Conservation (phyloP, 768 basidiomycete genomes). For the Hemileccinum impolitum region DNA sequence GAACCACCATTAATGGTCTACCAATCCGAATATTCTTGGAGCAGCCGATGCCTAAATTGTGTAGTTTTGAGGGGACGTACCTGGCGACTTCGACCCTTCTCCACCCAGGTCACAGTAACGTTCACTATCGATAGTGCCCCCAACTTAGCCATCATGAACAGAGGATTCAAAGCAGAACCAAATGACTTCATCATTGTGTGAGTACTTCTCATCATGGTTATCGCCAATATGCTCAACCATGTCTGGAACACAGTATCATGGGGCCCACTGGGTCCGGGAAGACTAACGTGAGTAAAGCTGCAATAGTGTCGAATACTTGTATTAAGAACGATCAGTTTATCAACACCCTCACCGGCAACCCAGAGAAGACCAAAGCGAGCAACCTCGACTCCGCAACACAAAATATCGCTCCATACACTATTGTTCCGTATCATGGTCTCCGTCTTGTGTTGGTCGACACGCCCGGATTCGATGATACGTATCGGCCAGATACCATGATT, state of each 20-base stretch:
- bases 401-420: constrained; percentile 1
- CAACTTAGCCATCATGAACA: neutral
- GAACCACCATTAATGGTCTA: no score
- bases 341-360: constrained; percentile 7
- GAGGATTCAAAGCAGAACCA: constrained; percentile 6
- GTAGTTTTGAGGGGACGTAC: no score
- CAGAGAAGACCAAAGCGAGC: neutral
- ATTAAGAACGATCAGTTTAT: constrained; percentile 7
- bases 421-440: neutral
- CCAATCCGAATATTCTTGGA: no score
- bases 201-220: neutral
- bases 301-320: neutral
- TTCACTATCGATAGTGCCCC: neutral
- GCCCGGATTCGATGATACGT: constrained; percentile 20
- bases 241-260: constrained; percentile 13
- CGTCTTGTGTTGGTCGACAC: constrained; percentile 21
- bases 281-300: constrained; percentile 14
- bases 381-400: constrained; percentile 13
- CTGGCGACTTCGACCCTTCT: neutral
- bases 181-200: constrained; percentile 15
- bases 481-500: constrained; percentile 11
- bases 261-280: constrained; percentile 26
- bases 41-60: no score
- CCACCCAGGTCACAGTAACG: neutral
- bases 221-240: neutral